Base-by-base conservation (phyloP, 2,329 filamentous ascomycete species). In the Rhytidhysteron rufulum region DNA sequence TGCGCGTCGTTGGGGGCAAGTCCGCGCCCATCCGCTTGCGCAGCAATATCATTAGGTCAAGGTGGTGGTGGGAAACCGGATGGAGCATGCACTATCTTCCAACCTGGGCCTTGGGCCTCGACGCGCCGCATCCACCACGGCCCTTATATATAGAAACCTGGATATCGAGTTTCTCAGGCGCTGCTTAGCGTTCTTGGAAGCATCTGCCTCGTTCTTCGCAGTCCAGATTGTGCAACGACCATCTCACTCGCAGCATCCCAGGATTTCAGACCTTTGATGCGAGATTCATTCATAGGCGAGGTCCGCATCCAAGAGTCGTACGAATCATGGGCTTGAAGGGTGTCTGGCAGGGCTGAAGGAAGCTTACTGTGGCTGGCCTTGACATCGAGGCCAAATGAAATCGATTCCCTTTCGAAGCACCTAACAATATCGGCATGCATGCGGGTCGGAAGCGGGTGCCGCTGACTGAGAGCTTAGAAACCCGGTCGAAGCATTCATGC, bases 271-370 rank as follows among this genome's bases (percentile, higher is more conserved):
- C 20, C 33, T 17, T 32, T 33, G 34, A 39, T 37, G 20, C 21
- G 39, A 31, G 30, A 38, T 22, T 33, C 19, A 33, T 30, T 38
- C 34, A 25, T 39, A 45, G 42, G 39, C 42, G 42, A 41, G 15
- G 16, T 30, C 42, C 39, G 18, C 19, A 39, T 3, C 20, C 8
- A 6, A 32, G n/a, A 20, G 31, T 20, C n/a, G 31, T 18, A 21
- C n/a, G 2, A 2, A 20, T 22, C 18, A 31, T 16, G 8, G 30
- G 21, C 17, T 21, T 11, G 4, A 39, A 8, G 4, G 33, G 16
- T 44, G 38, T 42, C 32, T 43, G 25, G 44, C 45, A 50, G 45
- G 50, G 47, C 50, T 53, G 50, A 48, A 43, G 45, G 43, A 48
- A 45, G 31, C 41, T 44, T 48, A 43, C 47, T 48, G 45, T 50